Base-by-base conservation (phyloP, 1,284 basidiomycete genomes). In the Pascua sp. region DNA sequence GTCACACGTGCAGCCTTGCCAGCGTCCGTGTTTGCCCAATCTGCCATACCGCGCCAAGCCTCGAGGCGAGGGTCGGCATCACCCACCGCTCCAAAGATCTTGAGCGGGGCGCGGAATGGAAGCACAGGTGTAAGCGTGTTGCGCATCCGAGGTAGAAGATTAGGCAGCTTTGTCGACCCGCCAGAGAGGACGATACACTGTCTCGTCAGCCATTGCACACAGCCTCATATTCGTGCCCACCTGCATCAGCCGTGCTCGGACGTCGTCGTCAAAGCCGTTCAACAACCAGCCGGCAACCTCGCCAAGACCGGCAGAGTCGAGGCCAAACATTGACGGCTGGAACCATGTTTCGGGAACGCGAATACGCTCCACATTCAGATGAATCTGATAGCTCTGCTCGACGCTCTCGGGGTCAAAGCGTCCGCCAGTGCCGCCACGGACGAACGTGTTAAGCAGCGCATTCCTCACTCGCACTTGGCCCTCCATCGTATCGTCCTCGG, bases 161-260 rank as follows among this genome's bases (percentile, higher is more conserved):
- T 87, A 0, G 86, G 86, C 11, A 95, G 79, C 59, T 84, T 82
- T 1, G 90, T 87, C 10, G 91, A 86, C 13, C 86, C 82, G 2
- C 95, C 96, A 0, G 94, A 92, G 4, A 95, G 79, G 77, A 92
- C 93, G n/a, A 98, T 84, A 68, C 93, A 91, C 88, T 93, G 69
- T 9, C 41, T 18, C 0, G 55, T 53, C 17, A 47, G 48, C 17
- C 24, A 32, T 32, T 32, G 24, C 24, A 3, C 24, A 32, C 24
- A 7, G 24, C 24, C 18, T 16, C 17, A 9, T 5, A 68, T 80
- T 60, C 4, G 24, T 32, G 24, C 24, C 24, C 57, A 81, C 81
- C 63, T 76, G 72, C 60, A 81, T 86, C 56, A 93, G 80, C 41
- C 83, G 76, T 12, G 77, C 76, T 63, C 87, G 85, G 48, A 91